Conservation (phyloP, 1,284 basidiomycete species). For the Termitomyces sp. region DNA sequence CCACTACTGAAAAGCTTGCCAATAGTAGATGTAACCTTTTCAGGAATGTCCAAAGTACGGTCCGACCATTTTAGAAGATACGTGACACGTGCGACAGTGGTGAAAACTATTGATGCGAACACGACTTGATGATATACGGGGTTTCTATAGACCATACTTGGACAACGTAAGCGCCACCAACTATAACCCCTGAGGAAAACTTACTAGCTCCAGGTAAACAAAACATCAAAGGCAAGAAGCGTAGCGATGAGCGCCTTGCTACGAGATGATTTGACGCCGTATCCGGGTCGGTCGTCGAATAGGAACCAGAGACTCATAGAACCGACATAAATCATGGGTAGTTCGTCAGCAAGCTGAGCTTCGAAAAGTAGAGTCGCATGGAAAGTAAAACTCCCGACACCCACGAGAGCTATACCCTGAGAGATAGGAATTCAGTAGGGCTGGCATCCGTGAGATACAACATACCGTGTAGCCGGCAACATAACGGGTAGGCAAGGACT, state of each 20-base stretch:
- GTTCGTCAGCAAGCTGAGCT: slow-evolving; percentile 65
- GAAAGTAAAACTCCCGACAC: slow-evolving; percentile 62
- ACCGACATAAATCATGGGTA: slow-evolving; percentile 65
- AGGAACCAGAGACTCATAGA: slow-evolving; percentile 49
- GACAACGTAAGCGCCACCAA: not conserved
- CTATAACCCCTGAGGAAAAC: slow-evolving; percentile 17
- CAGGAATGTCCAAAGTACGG: slow-evolving; percentile 36
- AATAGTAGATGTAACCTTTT: slow-evolving; percentile 35
- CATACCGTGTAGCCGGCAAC: slow-evolving; percentile 46
- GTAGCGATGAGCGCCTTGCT: slow-evolving; percentile 31
- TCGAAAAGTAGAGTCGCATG: slow-evolving; percentile 66
- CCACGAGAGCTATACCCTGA: slow-evolving; percentile 57
- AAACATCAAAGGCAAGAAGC: slow-evolving; percentile 40
- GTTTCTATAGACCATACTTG: slow-evolving; percentile 50
- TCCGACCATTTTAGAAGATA: slow-evolving; percentile 46
- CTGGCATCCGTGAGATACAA: slow-evolving; percentile 8
- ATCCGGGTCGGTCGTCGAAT: slow-evolving; percentile 53
- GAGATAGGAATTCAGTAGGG: not conserved
- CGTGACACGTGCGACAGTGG: slow-evolving; percentile 38
- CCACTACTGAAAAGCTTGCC: slow-evolving; percentile 42
- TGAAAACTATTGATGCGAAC: slow-evolving; percentile 49
- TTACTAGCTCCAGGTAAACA: slow-evolving; percentile 65
- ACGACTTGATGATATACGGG: slow-evolving; percentile 65
- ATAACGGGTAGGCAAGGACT: slow-evolving; percentile 48
- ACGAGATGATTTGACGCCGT: slow-evolving; percentile 30